Conservation (phyloP, 805 yeast species). For the Yarrowia alimentaria region DNA sequence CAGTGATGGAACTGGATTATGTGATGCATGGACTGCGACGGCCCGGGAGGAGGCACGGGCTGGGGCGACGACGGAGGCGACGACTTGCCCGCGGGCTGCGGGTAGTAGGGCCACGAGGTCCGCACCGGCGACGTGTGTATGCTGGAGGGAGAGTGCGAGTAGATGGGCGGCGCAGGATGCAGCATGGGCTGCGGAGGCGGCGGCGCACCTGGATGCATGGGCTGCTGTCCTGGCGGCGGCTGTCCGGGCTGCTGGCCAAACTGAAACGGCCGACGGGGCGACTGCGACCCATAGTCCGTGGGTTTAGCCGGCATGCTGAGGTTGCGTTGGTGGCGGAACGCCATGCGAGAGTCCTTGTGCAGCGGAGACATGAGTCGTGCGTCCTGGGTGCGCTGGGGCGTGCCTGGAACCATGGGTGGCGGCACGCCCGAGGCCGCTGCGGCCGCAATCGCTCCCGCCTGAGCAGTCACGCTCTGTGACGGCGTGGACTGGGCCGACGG, state of each 20-base stretch:
- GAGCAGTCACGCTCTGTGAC: conserved; percentile 19
- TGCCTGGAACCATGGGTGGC: conserved; percentile 16
- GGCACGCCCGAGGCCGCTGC: conserved; percentile 31
- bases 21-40: conserved; percentile 45
- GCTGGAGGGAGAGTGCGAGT: conserved; percentile 14
- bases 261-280: conserved; percentile 29
- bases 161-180: conserved; percentile 28
- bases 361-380: conserved; percentile 28
- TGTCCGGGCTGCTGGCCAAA: too few species aligned
- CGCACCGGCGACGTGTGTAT: conserved; percentile 8
- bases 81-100: conserved; percentile 28
- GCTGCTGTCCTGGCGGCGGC: too few species aligned
- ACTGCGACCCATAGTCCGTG: conserved; percentile 29
- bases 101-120: conserved; percentile 1
- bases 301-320: conserved; percentile 34
- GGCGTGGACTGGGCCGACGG: conserved; percentile 21
- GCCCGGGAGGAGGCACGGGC: conserved; percentile 29
- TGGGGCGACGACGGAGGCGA: conserved; percentile 32
- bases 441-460: conserved; percentile 31
- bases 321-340: conserved; percentile 33
- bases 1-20: conserved; percentile 58
- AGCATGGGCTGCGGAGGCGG: conserved; percentile 9
- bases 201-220: conserved; percentile 28
- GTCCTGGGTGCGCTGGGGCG: conserved; percentile 3
- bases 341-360: conserved; percentile 28